These are phyloP conservation scores for Fusarium sp. DNA, from an alignment of 2,329 filamentous ascomycete species.

Conservation along the genomic window DNA sequence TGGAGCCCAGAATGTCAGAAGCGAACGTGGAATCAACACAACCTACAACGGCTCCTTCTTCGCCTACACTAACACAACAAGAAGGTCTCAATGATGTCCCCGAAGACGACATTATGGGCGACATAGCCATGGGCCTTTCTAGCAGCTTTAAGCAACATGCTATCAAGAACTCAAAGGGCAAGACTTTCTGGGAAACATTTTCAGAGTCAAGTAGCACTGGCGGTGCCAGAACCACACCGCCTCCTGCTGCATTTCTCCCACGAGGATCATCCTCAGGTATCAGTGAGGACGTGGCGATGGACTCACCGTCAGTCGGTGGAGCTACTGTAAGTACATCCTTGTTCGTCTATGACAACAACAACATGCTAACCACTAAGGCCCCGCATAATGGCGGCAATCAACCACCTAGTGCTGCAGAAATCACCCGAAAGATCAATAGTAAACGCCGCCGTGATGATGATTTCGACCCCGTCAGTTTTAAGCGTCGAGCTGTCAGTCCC, in stretches of 20 bases:
- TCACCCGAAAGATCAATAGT: conserved; percentile 80
- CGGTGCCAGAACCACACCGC: conserved; percentile 68
- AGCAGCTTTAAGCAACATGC: conserved; percentile 81
- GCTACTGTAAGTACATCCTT: conserved; percentile 46
- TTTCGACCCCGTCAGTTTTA: conserved; percentile 87
- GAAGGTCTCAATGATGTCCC: conserved; percentile 75
- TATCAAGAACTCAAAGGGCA: conserved; percentile 76
- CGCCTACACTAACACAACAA: conserved; percentile 73
- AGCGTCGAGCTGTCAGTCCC: conserved; percentile 89
- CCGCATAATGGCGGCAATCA: conserved; percentile 51
- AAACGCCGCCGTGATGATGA: conserved; percentile 93
- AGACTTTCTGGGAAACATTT: conserved; percentile 79
- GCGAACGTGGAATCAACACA: conserved; percentile 59
- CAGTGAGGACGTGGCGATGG: conserved; percentile 79
- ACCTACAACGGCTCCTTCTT: conserved; percentile 71
- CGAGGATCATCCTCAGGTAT: conserved; percentile 68
- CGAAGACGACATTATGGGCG: conserved; percentile 75
- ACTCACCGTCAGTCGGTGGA: conserved; percentile 67
- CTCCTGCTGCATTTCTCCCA: conserved; percentile 71
- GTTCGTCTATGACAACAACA: not conserved
- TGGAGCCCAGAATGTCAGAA: conserved; percentile 58
- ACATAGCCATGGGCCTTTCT: conserved; percentile 61
- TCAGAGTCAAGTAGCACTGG: conserved; percentile 71
- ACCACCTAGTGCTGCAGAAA: conserved; percentile 76
- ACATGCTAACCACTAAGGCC: conserved; percentile 35